These are phyloP conservation scores for Kwoniella bestiolae DNA, from an alignment of 768 basidiomycete genomes.

Conservation along the genomic window DNA sequence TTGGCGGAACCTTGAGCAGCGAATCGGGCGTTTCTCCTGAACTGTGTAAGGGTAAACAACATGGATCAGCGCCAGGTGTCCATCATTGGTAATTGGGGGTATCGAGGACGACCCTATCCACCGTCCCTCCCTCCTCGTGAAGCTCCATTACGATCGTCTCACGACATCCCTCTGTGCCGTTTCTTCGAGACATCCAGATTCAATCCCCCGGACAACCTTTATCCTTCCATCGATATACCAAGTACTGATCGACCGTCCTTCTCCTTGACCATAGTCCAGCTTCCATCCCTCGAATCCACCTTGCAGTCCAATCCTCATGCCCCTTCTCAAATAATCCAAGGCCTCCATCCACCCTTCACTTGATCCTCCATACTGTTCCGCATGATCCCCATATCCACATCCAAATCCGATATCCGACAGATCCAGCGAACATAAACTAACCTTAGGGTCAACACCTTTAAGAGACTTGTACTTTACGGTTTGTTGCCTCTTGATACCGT, in stretches of 20 bases:
- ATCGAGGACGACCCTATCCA: too few relatives aligned
- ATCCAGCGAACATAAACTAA: constrained; percentile 28
- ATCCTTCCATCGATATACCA: background rate
- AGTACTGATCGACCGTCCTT: background rate
- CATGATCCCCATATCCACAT: background rate
- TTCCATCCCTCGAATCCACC: too few relatives aligned
- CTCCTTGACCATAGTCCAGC: too few relatives aligned
- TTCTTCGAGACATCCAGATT: too few relatives aligned
- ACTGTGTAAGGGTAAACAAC: constrained; percentile 35
- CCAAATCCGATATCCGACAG: background rate
- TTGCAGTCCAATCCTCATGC: too few relatives aligned
- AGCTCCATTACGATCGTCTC: too few relatives aligned
- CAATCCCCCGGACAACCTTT: background rate
- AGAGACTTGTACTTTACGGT: constrained; percentile 74
- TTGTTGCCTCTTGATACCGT: constrained; percentile 88
- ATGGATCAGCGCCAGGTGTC: too few relatives aligned
- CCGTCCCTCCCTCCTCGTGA: too few relatives aligned
- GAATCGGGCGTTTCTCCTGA: constrained; percentile 57
- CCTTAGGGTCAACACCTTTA: constrained; percentile 68
- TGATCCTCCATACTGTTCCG: background rate
- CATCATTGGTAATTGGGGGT: too few relatives aligned
- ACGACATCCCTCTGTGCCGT: too few relatives aligned
- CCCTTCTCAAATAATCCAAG: too few relatives aligned
- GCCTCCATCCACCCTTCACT: too few relatives aligned
- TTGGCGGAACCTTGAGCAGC: constrained; percentile 55